These are phyloP conservation scores for Pseudomassariella vexata DNA, from an alignment of 2,329 filamentous ascomycete species.

Conservation along the genomic window DNA sequence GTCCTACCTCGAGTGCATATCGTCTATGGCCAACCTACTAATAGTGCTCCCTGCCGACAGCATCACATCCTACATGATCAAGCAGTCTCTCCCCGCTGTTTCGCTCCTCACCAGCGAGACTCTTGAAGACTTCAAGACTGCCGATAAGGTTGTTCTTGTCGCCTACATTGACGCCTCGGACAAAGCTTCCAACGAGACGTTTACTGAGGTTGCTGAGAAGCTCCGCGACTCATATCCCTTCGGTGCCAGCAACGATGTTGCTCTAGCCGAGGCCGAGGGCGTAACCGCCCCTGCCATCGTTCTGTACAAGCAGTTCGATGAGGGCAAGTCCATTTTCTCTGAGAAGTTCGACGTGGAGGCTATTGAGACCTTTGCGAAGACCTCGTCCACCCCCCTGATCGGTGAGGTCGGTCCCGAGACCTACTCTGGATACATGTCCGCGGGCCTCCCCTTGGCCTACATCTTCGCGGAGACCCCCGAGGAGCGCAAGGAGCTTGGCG, in stretches of 20 bases:
- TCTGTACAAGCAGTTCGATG: conserved; percentile 96
- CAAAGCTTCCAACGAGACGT: conserved; percentile 84
- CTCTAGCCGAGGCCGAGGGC: conserved; percentile 82
- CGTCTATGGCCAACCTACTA: background rate
- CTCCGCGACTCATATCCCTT: conserved; percentile 91
- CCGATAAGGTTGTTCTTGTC: conserved; percentile 93
- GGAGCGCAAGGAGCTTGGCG: conserved; percentile 75
- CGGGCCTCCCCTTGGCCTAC: conserved; percentile 89
- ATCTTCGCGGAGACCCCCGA: conserved; percentile 92
- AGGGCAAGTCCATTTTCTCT: conserved; percentile 81
- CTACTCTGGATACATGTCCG: conserved; percentile 89
- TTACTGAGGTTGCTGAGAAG: conserved; percentile 64
- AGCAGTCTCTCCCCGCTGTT: conserved; percentile 92
- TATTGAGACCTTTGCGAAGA: conserved; percentile 79
- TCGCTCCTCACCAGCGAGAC: conserved; percentile 76
- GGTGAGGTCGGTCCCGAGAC: conserved; percentile 97
- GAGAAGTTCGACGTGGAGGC: conserved; percentile 77
- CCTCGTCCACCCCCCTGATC: conserved; percentile 79
- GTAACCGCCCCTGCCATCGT: conserved; percentile 82
- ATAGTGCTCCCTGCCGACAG: conserved; percentile 23
- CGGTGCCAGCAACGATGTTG: conserved; percentile 77
- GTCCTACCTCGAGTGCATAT: conserved; percentile 20
- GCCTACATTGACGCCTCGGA: conserved; percentile 77
- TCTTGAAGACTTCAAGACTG: conserved; percentile 92
- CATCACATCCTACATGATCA: conserved; percentile 87